phyloP scores from a whole-genome alignment of 495 filamentous ascomycete genomes.

The Tuber borchii region DNA sequence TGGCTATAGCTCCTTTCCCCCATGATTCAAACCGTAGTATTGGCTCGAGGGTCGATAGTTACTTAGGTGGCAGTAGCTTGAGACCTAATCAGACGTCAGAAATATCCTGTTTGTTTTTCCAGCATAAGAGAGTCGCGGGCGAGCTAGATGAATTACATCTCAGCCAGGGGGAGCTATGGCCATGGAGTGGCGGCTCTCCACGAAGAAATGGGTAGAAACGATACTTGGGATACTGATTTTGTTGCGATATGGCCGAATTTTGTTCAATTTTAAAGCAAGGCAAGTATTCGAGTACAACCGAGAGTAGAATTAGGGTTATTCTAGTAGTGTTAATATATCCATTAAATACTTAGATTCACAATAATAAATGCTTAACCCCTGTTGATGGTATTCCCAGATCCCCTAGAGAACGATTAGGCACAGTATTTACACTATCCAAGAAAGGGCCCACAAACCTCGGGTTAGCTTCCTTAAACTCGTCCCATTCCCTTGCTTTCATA shows the following conservation, averaged over 20 bases:
- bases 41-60: too few species aligned
- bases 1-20: too few species aligned
- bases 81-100: too few species aligned
- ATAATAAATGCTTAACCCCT: constrained; percentile 51
- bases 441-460: constrained; percentile 49
- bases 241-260: background rate
- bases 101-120: too few species aligned
- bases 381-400: constrained; percentile 80
- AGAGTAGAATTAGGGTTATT: background rate
- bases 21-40: too few species aligned
- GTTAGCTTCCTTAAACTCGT: constrained; percentile 88
- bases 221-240: background rate
- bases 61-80: too few species aligned
- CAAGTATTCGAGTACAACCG: background rate
- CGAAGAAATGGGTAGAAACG: background rate
- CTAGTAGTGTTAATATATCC: background rate
- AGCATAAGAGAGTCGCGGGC: background rate
- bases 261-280: background rate
- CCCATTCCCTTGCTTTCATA: constrained; percentile 89
- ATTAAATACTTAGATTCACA: background rate
- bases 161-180: background rate
- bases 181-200: background rate
- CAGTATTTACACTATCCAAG: background rate
- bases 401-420: constrained; percentile 43
- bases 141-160: background rate